Evolutionary conservation across 2,329 filamentous ascomycete species (phyloP), one percentile per base, ranked within the genome.

Genomic region (Gyromitra esculenta): DNA sequence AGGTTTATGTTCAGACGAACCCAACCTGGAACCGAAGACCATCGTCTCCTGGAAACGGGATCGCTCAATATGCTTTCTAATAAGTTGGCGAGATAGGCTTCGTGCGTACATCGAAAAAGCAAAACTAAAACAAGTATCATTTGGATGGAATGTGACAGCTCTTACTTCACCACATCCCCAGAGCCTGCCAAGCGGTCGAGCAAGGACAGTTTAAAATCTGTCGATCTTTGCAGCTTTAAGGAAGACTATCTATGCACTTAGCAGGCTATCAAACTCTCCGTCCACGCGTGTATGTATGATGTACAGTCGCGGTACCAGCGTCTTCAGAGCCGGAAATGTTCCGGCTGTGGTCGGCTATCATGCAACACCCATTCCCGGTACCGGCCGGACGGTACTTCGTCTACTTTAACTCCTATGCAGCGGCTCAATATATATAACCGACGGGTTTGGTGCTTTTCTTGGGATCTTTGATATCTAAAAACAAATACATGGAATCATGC

Each of bases 291-390:
- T 15, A 62, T 50, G 37, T 54, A 35, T 56, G 63, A 66, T 66
- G 18, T 74, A 74, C 43, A 54, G 39, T 31, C 48, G 39, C 56
- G 39, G 57, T 45, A 57, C 56, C 15, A 9, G 45, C 57, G 21
- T 21, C 43, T 43, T 43, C 64, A 48, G 72, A 54, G 37, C 48
- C 72, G 54, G 71, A 68, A 60, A 60, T 68, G 31, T 37, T 68
- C 71, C 71, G 72, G 72, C 21, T 75, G 66, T 75, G 52, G 59
- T 64, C 59, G 67, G 65, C 25, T 71, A 65, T 69, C 63, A 63
- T 69, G 63, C 48, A 69, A 50, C 18, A 45, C 35, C 69, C 50
- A 18, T 21, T 25, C 65, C 66, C 72, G 72, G 65, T 75, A 65
- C 59, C 65, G 56, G 59, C 72, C 72, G 65, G 21, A 25, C 31